These are phyloP conservation scores for Marchantia polymorpha DNA, from an alignment of 225 moss, liverwort and hornwort species.

Conservation along the genomic window DNA sequence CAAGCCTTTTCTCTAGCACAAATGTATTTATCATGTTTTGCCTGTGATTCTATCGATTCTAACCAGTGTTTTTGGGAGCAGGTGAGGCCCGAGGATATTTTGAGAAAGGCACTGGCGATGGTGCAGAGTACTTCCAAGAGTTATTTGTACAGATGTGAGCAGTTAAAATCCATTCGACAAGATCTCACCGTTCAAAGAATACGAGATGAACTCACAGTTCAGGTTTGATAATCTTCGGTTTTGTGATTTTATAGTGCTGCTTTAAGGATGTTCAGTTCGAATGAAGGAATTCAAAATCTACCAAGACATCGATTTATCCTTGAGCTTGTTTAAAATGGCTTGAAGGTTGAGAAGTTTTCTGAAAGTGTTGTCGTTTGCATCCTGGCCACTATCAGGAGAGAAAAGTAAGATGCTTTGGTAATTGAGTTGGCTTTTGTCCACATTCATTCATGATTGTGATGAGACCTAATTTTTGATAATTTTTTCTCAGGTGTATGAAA, in stretches of 20 bases:
- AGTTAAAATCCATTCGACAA: slow-evolving; percentile 94
- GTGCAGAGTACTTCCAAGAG: slow-evolving; percentile 75
- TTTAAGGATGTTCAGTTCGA: too few relatives aligned
- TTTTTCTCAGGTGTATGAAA: slow-evolving; percentile 71
- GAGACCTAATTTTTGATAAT: not conserved
- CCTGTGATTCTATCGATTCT: not conserved
- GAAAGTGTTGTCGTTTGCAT: too few relatives aligned
- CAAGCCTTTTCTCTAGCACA: too few relatives aligned
- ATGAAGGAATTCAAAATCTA: too few relatives aligned
- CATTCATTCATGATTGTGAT: too few relatives aligned
- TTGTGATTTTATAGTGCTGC: too few relatives aligned
- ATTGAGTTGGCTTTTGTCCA: too few relatives aligned
- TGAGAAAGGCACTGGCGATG: slow-evolving; percentile 83
- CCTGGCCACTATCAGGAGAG: too few relatives aligned
- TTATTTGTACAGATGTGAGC: slow-evolving; percentile 92
- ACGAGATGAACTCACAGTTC: slow-evolving; percentile 80
- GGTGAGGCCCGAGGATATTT: slow-evolving; percentile 73
- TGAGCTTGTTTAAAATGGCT: too few relatives aligned
- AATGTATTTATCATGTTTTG: not conserved
- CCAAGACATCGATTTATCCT: too few relatives aligned
- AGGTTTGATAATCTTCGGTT: slow-evolving; percentile 33
- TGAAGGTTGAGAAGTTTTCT: too few relatives aligned
- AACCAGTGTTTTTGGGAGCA: slow-evolving; percentile 19
- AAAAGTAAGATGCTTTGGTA: too few relatives aligned
- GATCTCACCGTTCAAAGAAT: slow-evolving; percentile 97